These are phyloP conservation scores for Ganoderma lucidum DNA, from an alignment of 1,284 basidiomycete genomes.

Conservation along the genomic window DNA sequence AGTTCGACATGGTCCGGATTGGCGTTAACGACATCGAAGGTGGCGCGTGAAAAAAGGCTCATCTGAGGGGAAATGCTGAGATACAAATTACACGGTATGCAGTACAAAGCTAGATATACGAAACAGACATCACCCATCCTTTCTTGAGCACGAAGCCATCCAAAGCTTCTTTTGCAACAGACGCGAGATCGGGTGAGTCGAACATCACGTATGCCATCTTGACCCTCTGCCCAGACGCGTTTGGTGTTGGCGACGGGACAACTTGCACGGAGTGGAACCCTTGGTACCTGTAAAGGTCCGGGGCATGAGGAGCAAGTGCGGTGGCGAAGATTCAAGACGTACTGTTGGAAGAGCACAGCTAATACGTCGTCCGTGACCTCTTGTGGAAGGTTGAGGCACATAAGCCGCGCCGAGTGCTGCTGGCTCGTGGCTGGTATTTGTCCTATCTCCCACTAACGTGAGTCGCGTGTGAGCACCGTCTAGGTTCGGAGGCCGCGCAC, in stretches of 20 bases:
- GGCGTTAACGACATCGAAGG: constrained; percentile 1
- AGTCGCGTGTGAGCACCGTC: constrained; percentile 18
- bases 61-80: constrained; percentile 27
- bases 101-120: constrained; percentile 61
- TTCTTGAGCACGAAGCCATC: constrained; percentile 85
- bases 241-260: constrained; percentile 68
- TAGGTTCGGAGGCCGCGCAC: constrained; percentile 21
- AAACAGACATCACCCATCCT: constrained; percentile 82
- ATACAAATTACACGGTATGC: constrained; percentile 30
- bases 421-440: constrained; percentile 60
- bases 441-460: constrained; percentile 41
- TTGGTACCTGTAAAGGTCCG: constrained; percentile 62
- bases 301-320: neutral
- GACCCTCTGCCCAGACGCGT: constrained; percentile 63
- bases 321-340: constrained; percentile 42
- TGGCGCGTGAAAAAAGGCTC: neutral
- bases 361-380: constrained; percentile 85
- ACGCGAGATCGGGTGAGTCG: constrained; percentile 76
- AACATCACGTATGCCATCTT: constrained; percentile 83
- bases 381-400: constrained; percentile 82
- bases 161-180: constrained; percentile 78
- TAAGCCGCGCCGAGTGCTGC: constrained; percentile 67
- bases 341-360: constrained; percentile 89
- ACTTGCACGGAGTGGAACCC: constrained; percentile 79
- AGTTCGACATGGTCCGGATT: neutral